These are phyloP conservation scores for Tricholoma hemisulphureum DNA, from an alignment of 768 basidiomycete species.

Conservation along the genomic window DNA sequence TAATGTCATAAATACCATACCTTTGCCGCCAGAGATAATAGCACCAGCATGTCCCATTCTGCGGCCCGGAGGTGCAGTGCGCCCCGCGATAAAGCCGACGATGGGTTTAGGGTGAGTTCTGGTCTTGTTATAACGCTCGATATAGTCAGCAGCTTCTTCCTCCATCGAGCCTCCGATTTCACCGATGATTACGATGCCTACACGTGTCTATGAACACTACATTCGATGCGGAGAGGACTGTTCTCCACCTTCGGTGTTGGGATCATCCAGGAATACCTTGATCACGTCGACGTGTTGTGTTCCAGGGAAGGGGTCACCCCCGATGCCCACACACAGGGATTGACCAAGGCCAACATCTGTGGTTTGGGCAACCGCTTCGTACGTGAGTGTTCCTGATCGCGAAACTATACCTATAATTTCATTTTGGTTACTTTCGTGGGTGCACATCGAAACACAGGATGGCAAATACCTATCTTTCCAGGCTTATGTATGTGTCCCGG, in stretches of 20 bases:
- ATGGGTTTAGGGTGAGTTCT: slow-evolving; percentile 88
- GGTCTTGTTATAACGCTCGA: slow-evolving; percentile 90
- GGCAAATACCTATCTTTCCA: slow-evolving; percentile 81
- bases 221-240: not conserved
- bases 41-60: slow-evolving; percentile 99
- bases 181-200: slow-evolving; percentile 95
- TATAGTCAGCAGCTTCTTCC: slow-evolving; percentile 97
- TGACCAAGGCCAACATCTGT: slow-evolving; percentile 95
- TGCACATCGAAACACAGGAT: not conserved
- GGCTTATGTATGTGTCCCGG: slow-evolving; percentile 97
- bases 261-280: slow-evolving; percentile 94
- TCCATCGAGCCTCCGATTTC: slow-evolving; percentile 99
- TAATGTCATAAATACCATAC: slow-evolving; percentile 41
- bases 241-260: slow-evolving; percentile 80
- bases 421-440: not conserved
- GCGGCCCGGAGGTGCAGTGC: slow-evolving; percentile 95
- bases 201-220: not conserved
- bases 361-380: slow-evolving; percentile 98
- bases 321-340: slow-evolving; percentile 94
- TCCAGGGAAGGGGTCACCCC: slow-evolving; percentile 95
- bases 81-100: slow-evolving; percentile 96
- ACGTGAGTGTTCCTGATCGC: slow-evolving; percentile 93
- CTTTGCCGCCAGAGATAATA: slow-evolving; percentile 97
- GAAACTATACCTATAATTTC: slow-evolving; percentile 81
- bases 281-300: slow-evolving; percentile 95